Percentiles rank a stretch among this genome's conserved stretches.
Evolutionary conservation across 441 rosid species (phyloP).

Genomic region (Capsella rubella): DNA sequence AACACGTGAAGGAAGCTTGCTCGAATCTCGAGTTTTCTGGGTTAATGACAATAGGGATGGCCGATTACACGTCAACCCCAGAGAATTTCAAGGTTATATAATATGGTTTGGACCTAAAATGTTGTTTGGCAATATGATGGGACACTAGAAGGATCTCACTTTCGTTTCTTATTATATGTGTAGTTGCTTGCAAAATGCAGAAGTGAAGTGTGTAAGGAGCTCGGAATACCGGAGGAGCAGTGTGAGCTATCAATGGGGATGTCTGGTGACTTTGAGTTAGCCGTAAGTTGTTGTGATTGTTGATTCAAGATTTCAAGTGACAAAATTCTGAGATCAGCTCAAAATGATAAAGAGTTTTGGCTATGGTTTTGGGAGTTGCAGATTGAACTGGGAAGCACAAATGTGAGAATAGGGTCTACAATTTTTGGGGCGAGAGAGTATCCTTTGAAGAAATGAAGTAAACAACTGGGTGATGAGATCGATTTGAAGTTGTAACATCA

Average conservation of each 20-base stretch:
- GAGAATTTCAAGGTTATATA: conserved; percentile 89
- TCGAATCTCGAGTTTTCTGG: conserved; percentile 84
- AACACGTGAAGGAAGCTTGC: conserved; percentile 69
- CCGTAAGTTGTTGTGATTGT: conserved; percentile 52
- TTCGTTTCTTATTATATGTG: conserved; percentile 21
- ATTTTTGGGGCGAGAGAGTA: conserved; percentile 95
- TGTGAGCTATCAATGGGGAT: conserved; percentile 99
- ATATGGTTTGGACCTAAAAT: background rate
- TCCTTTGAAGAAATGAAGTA: conserved; percentile 55
- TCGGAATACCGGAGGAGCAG: conserved; percentile 80
- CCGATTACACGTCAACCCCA: conserved; percentile 91
- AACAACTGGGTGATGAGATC: background rate
- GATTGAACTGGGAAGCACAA: conserved; percentile 96
- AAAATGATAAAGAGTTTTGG: background rate
- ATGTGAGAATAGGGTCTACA: conserved; percentile 90
- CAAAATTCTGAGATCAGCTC: background rate
- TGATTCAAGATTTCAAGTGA: background rate
- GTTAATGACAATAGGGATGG: conserved; percentile 97
- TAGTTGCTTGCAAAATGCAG: conserved; percentile 91
- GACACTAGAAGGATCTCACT: conserved; percentile 12
- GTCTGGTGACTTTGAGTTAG: conserved; percentile 94
- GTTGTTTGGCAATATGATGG: background rate
- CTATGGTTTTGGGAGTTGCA: conserved; percentile 46
- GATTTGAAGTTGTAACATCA: background rate
- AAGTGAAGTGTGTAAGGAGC: conserved; percentile 84